These are phyloP conservation scores for Rhizopus microsporus DNA, from an alignment of 371 early-diverging fungal genomes.

Conservation along the genomic window DNA sequence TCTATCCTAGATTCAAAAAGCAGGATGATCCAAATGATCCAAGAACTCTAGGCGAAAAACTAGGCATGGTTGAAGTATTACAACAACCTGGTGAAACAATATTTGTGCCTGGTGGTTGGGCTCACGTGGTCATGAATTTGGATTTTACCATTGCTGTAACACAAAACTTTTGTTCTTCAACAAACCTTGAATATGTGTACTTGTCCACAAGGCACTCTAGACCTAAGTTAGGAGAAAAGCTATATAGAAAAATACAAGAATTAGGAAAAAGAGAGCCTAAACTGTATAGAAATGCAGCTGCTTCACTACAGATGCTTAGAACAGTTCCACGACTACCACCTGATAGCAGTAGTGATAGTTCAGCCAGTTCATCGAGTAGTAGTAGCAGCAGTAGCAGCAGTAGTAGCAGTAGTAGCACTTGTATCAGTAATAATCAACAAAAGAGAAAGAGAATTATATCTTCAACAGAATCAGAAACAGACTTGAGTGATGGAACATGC, in stretches of 20 bases:
- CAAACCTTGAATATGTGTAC: conserved; percentile 76
- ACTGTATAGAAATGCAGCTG: conserved; percentile 45
- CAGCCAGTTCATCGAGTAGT: conserved; percentile 38
- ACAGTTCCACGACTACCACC: conserved; percentile 62
- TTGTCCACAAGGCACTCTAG: conserved; percentile 68
- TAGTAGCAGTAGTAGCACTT: conserved; percentile 20
- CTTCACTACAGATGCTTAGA: conserved; percentile 46
- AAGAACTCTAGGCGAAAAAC: conserved; percentile 52
- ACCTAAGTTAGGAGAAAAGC: conserved; percentile 67
- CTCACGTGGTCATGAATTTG: conserved; percentile 83
- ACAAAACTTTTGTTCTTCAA: conserved; percentile 78
- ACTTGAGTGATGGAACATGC: conserved; percentile 59
- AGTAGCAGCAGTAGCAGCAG: conserved; percentile 35
- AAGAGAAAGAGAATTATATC: conserved; percentile 30
- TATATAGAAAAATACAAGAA: conserved; percentile 48
- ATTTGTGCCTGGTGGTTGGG: conserved; percentile 87
- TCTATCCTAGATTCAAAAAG: conserved; percentile 60
- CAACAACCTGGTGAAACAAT: conserved; percentile 83
- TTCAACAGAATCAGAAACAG: conserved; percentile 60
- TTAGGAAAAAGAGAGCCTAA: conserved; percentile 40
- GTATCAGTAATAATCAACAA: background rate
- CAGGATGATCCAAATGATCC: conserved; percentile 20
- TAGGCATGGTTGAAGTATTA: conserved; percentile 74
- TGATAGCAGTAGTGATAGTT: conserved; percentile 47
- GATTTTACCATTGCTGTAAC: conserved; percentile 82